phyloP scores from a whole-genome alignment of 148 eudicot species.

The Dianthus caryophyllus region DNA sequence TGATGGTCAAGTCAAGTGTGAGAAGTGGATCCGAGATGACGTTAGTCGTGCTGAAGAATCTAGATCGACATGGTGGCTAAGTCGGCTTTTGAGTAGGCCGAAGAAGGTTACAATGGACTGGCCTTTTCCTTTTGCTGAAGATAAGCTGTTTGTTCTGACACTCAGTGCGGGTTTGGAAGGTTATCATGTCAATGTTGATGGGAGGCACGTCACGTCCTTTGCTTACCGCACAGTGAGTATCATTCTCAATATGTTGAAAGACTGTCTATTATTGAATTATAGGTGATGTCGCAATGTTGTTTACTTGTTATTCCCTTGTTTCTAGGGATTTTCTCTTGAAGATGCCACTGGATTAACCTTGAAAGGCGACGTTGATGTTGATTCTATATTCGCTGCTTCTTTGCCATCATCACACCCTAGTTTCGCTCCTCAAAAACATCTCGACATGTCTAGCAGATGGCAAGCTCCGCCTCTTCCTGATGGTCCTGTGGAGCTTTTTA shows the following conservation, averaged over 20 bases:
- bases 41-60: constrained; percentile 53
- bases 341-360: constrained; percentile 82
- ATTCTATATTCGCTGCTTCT: constrained; percentile 71
- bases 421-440: constrained; percentile 67
- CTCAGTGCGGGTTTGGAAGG: constrained; percentile 86
- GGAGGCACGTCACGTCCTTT: constrained; percentile 81
- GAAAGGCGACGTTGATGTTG: constrained; percentile 69
- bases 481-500: constrained; percentile 61
- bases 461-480: constrained; percentile 63
- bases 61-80: constrained; percentile 72
- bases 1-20: constrained; percentile 70
- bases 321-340: constrained; percentile 75
- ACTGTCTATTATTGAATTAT: background rate
- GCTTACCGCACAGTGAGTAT: constrained; percentile 80
- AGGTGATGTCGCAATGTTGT: constrained; percentile 8
- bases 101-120: constrained; percentile 74
- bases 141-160: constrained; percentile 69
- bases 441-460: constrained; percentile 65
- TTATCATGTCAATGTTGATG: constrained; percentile 75
- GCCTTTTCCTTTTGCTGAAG: constrained; percentile 83
- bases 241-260: constrained; percentile 9
- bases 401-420: constrained; percentile 84
- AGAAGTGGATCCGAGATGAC: constrained; percentile 76
- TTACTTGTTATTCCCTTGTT: constrained; percentile 24
- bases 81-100: constrained; percentile 55